Conservation (phyloP, 2,329 filamentous ascomycete genomes). For the Rugonectria rugulosa region DNA sequence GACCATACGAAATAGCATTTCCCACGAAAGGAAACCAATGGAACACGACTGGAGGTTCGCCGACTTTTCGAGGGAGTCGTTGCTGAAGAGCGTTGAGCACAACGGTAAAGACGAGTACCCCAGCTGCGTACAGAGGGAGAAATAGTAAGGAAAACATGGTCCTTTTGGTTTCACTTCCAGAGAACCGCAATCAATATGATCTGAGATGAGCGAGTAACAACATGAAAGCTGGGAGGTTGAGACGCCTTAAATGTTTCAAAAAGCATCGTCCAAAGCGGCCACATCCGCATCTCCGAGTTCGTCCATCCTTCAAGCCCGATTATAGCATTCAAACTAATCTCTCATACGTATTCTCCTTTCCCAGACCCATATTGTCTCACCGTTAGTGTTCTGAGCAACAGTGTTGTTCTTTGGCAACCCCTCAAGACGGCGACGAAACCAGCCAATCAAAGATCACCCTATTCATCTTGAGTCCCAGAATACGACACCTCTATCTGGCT, state of each 20-base stretch:
- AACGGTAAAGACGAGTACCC: conserved; percentile 10
- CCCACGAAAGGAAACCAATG: conserved; percentile 70
- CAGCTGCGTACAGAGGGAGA: conserved; percentile 14
- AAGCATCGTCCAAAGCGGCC: too few species aligned
- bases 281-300: too few species aligned
- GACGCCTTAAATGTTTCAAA: too few species aligned
- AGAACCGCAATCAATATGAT: too few species aligned
- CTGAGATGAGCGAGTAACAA: too few species aligned
- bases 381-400: too few species aligned
- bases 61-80: conserved; percentile 21
- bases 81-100: conserved; percentile 25
- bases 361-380: too few species aligned
- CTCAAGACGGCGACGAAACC: not conserved
- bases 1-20: conserved; percentile 75
- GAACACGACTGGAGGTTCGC: conserved; percentile 62
- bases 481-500: not conserved
- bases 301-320: too few species aligned
- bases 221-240: too few species aligned
- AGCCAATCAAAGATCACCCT: not conserved
- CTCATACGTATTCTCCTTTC: too few species aligned
- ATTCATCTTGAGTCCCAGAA: not conserved
- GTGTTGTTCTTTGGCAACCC: too few species aligned
- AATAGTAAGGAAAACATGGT: conserved; percentile 17
- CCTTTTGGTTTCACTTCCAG: not conserved
- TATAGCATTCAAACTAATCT: too few species aligned